Conservation (phyloP, 345 rosid genomes). For the Viola odorata region DNA sequence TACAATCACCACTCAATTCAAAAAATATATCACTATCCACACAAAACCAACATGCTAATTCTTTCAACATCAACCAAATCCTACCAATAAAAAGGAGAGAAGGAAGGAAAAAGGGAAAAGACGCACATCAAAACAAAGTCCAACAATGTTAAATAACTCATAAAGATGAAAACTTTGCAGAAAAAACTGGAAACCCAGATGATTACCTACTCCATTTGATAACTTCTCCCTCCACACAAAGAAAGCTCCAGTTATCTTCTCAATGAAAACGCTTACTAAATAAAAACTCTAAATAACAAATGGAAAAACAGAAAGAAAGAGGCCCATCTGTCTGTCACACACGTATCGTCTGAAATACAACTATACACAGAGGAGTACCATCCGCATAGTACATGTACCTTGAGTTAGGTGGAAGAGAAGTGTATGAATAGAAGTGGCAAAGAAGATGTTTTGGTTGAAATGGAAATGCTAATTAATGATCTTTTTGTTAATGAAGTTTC, state of each 20-base stretch:
- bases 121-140: background rate
- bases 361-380: too few relatives aligned
- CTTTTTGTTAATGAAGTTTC: too few relatives aligned
- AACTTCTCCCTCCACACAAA: background rate
- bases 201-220: conserved; percentile 6
- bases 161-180: conserved; percentile 2
- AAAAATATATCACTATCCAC: background rate
- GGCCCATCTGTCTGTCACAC: background rate
- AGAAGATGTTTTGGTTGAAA: too few relatives aligned
- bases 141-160: background rate
- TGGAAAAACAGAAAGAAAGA: background rate
- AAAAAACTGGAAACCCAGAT: conserved; percentile 7
- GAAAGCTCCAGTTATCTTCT: too few relatives aligned
- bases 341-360: background rate
- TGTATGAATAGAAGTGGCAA: too few relatives aligned
- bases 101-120: background rate
- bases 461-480: too few relatives aligned
- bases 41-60: background rate
- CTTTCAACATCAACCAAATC: background rate
- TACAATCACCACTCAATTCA: conserved; percentile 14
- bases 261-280: background rate
- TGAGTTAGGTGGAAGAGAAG: too few relatives aligned
- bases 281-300: background rate
- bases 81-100: background rate
- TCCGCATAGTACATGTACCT: too few relatives aligned